Conservation (phyloP, 78 protist genomes). For the Dictyostelium brefeldianum region DNA sequence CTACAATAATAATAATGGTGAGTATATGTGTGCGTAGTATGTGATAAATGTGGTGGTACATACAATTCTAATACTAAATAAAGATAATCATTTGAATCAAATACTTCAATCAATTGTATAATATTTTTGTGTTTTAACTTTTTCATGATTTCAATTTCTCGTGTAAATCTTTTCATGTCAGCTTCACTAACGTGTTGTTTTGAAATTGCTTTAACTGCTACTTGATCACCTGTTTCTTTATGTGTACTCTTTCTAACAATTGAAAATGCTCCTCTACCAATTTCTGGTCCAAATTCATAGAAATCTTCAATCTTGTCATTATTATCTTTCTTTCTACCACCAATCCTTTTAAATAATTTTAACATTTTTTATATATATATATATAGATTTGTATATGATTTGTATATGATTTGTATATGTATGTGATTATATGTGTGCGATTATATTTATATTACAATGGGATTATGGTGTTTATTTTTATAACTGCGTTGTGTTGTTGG, state of each 20-base stretch:
- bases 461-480: no score
- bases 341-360: conserved; percentile 38
- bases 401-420: background rate
- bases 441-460: no score
- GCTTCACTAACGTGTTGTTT: conserved; percentile 77
- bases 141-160: conserved; percentile 86
- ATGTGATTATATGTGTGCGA: no score
- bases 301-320: conserved; percentile 51
- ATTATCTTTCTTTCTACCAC: conserved; percentile 47
- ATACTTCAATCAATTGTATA: conserved; percentile 75
- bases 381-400: background rate
- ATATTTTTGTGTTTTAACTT: conserved; percentile 83
- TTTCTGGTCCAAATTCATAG: conserved; percentile 71
- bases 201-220: conserved; percentile 75
- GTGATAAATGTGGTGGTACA: background rate
- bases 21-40: background rate
- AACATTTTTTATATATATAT: conserved; percentile 8
- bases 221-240: conserved; percentile 75
- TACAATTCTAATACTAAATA: conserved; percentile 78
- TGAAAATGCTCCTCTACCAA: conserved; percentile 85
- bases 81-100: conserved; percentile 70
- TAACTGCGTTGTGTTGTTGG: no score
- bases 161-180: conserved; percentile 64
- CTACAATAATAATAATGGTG: conserved; percentile 13
- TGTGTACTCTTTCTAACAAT: conserved; percentile 77